Percentiles rank a stretch among this genome's conserved stretches.
These are phyloP conservation scores for Periconia sp. DNA, from an alignment of 2,329 filamentous ascomycete genomes.

Conservation along the genomic window DNA sequence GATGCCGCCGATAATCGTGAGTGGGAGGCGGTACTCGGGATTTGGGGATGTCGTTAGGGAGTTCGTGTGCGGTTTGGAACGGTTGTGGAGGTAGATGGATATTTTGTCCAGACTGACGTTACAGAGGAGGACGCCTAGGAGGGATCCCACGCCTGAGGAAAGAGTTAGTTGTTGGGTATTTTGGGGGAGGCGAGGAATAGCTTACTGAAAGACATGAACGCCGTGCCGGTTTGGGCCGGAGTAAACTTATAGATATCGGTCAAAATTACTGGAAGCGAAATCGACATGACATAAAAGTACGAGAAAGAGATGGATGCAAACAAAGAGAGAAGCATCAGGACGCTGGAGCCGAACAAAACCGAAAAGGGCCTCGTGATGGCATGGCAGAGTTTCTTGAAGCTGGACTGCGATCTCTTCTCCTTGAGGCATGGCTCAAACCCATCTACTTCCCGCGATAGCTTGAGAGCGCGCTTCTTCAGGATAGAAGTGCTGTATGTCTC, in stretches of 20 bases:
- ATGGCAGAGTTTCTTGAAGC: conserved; percentile 32
- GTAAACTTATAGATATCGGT: conserved; percentile 47
- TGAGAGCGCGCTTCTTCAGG: conserved; percentile 37
- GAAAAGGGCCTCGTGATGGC: conserved; percentile 45
- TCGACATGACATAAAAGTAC: conserved; percentile 51
- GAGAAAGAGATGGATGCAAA: conserved; percentile 48
- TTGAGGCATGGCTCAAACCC: conserved; percentile 1
- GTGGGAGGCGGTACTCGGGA: conserved; percentile 59
- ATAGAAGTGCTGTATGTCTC: conserved; percentile 66
- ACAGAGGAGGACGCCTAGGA: conserved; percentile 52
- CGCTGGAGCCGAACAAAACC: conserved; percentile 52
- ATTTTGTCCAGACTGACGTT: conserved; percentile 57
- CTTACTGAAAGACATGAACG: conserved; percentile 59
- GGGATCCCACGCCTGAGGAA: conserved; percentile 52
- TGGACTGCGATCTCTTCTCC: conserved; percentile 9
- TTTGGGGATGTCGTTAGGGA: neutral
- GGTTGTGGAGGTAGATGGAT: conserved; percentile 52
- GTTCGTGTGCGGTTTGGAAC: conserved; percentile 44
- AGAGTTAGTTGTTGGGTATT: conserved; percentile 5
- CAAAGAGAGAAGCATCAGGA: conserved; percentile 56
- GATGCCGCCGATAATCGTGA: conserved; percentile 52
- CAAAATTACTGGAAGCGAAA: conserved; percentile 49
- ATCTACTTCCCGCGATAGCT: conserved; percentile 18
- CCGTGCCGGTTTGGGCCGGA: conserved; percentile 54
- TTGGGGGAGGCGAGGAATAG: neutral